Evolutionary conservation across 2,329 filamentous ascomycete genomes (phyloP).

Genomic region (Pseudogymnoascus sp.): DNA sequence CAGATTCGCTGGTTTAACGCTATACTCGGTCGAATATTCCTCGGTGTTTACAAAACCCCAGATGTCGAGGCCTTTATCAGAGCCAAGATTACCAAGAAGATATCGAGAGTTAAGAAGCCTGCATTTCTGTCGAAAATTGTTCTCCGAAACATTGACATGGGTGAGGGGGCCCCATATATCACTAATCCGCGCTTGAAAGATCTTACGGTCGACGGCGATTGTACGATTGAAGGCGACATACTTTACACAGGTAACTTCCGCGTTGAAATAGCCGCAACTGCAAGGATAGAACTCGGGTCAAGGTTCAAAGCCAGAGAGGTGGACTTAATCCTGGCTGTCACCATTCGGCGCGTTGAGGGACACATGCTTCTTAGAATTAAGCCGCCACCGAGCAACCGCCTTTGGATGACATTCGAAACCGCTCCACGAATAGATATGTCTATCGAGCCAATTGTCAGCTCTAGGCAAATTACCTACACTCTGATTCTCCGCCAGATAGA

Average conservation of each 20-base stretch:
- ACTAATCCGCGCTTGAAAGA: constrained; percentile 84
- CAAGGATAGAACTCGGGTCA: constrained; percentile 79
- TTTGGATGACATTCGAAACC: constrained; percentile 95
- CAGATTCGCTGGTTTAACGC: constrained; percentile 94
- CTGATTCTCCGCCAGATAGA: constrained; percentile 90
- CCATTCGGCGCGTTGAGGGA: constrained; percentile 76
- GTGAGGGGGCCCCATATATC: constrained; percentile 77
- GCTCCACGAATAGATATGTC: constrained; percentile 88
- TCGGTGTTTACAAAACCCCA: constrained; percentile 77
- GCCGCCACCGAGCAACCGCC: constrained; percentile 84
- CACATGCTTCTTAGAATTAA: constrained; percentile 83
- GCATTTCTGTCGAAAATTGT: constrained; percentile 78
- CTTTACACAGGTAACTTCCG: constrained; percentile 84
- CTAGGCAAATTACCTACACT: constrained; percentile 89
- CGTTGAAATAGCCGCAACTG: constrained; percentile 85
- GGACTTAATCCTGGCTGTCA: constrained; percentile 76
- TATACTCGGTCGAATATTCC: constrained; percentile 76
- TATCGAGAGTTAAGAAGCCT: constrained; percentile 84
- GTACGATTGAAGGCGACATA: constrained; percentile 77
- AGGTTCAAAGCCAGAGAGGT: constrained; percentile 88
- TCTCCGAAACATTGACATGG: constrained; percentile 77
- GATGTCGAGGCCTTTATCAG: constrained; percentile 72
- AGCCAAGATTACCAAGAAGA: constrained; percentile 90
- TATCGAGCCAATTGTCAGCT: constrained; percentile 93
- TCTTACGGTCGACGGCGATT: constrained; percentile 84